Evolutionary conservation across 352 stramenopile genomes (phyloP).

Genomic region (Elongisporangium undulatum): DNA sequence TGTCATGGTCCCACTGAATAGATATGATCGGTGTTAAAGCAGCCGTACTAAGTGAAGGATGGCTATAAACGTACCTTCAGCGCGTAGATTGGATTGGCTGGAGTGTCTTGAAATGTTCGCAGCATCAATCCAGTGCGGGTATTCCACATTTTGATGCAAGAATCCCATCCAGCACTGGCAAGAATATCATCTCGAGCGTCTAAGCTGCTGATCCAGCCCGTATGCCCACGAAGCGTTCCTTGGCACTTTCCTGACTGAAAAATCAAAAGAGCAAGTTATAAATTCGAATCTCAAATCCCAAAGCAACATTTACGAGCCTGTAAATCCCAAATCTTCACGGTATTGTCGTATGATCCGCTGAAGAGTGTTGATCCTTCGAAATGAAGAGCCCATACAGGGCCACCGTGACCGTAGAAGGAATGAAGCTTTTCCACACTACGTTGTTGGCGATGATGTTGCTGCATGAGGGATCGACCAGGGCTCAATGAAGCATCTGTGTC

Average conservation of each 20-base stretch:
- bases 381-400: conserved; percentile 20
- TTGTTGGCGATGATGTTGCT: conserved; percentile 24
- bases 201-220: conserved; percentile 19
- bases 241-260: conserved; percentile 16
- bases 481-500: not conserved
- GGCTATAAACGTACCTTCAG: conserved; percentile 10
- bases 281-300: not conserved
- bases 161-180: conserved; percentile 16
- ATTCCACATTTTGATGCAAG: conserved; percentile 21
- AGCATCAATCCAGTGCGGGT: conserved; percentile 10
- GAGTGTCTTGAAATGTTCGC: conserved; percentile 12
- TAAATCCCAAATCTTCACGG: conserved; percentile 26
- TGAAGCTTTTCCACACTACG: conserved; percentile 21
- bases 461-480: conserved; percentile 5
- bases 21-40: not conserved
- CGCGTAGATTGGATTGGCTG: conserved; percentile 22
- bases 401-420: conserved; percentile 25
- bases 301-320: conserved; percentile 7
- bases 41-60: not conserved
- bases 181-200: conserved; percentile 4
- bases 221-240: conserved; percentile 18
- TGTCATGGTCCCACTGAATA: conserved; percentile 13
- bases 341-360: conserved; percentile 34
- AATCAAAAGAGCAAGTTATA: not conserved
- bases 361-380: conserved; percentile 14